Evolutionary conservation across 306 rosid species (phyloP).

Genomic region (Citrullus amarus): DNA sequence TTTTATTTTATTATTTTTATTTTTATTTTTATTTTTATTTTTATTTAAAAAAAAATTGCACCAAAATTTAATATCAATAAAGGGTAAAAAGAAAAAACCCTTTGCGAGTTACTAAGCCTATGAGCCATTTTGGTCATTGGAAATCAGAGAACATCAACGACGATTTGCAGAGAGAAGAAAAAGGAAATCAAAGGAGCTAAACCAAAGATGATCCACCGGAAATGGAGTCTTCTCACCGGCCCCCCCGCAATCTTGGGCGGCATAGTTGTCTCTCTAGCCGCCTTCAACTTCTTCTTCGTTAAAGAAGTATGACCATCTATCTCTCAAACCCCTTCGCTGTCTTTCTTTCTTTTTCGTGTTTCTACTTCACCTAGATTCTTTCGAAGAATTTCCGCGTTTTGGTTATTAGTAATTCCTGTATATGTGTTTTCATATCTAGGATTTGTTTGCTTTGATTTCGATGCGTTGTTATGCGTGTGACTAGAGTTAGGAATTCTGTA

Average conservation of each 20-base stretch:
- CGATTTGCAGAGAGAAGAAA: not conserved
- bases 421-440: too few relatives aligned
- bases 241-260: constrained; percentile 49
- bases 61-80: too few relatives aligned
- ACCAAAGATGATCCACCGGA: constrained; percentile 70
- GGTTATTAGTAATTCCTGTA: too few relatives aligned
- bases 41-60: too few relatives aligned
- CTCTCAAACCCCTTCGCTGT: not conserved
- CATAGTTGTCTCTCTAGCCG: constrained; percentile 38
- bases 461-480: not conserved
- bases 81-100: too few relatives aligned
- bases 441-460: not conserved
- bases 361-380: not conserved
- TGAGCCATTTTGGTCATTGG: too few relatives aligned
- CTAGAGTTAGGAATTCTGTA: not conserved
- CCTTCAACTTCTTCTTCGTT: constrained; percentile 32
- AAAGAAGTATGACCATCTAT: constrained; percentile 21
- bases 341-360: not conserved
- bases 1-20: too few relatives aligned
- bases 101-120: too few relatives aligned
- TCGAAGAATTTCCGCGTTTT: too few relatives aligned
- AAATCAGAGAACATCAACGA: not conserved
- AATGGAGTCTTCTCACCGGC: constrained; percentile 84
- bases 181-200: not conserved
- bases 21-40: too few relatives aligned